Evolutionary conservation across 306 rosid genomes (phyloP).

Genomic region (Pyrus communis): DNA sequence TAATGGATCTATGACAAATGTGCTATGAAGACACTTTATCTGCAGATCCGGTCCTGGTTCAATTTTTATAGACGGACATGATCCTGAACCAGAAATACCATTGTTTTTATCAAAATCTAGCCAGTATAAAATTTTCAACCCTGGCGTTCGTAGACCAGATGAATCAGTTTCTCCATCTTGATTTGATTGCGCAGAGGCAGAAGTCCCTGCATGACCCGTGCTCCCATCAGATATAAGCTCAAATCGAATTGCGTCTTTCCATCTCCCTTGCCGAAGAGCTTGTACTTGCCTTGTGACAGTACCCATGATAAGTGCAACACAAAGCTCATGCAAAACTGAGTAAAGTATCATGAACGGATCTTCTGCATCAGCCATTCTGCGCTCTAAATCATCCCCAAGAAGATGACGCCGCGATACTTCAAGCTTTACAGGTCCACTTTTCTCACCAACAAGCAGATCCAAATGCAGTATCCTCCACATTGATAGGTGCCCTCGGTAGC

Average conservation of each 20-base stretch:
- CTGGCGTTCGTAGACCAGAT: conserved; percentile 78
- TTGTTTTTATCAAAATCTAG: conserved; percentile 76
- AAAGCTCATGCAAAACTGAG: conserved; percentile 81
- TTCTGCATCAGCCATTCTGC: conserved; percentile 92
- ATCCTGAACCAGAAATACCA: conserved; percentile 49
- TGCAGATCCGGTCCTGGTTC: conserved; percentile 90
- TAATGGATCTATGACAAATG: conserved; percentile 82
- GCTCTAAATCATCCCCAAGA: conserved; percentile 94
- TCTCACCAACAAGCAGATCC: conserved; percentile 97
- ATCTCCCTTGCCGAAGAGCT: conserved; percentile 83
- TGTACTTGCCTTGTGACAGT: conserved; percentile 88
- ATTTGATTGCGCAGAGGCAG: conserved; percentile 55
- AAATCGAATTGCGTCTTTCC: conserved; percentile 95
- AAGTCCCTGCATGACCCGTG: conserved; percentile 51
- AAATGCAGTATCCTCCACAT: conserved; percentile 96
- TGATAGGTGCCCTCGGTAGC: conserved; percentile 89
- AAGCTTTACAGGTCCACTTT: conserved; percentile 54
- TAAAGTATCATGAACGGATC: conserved; percentile 73
- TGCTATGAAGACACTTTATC: conserved; percentile 74
- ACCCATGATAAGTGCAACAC: conserved; percentile 89
- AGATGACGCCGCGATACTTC: conserved; percentile 53
- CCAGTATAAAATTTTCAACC: conserved; percentile 85
- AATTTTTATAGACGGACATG: conserved; percentile 73
- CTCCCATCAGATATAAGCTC: conserved; percentile 75
- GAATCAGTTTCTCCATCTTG: conserved; percentile 81